Evolutionary conservation across 2,329 filamentous ascomycete species (phyloP), one percentile per base, ranked within the genome.

Genomic region (Whalleya microplaca): DNA sequence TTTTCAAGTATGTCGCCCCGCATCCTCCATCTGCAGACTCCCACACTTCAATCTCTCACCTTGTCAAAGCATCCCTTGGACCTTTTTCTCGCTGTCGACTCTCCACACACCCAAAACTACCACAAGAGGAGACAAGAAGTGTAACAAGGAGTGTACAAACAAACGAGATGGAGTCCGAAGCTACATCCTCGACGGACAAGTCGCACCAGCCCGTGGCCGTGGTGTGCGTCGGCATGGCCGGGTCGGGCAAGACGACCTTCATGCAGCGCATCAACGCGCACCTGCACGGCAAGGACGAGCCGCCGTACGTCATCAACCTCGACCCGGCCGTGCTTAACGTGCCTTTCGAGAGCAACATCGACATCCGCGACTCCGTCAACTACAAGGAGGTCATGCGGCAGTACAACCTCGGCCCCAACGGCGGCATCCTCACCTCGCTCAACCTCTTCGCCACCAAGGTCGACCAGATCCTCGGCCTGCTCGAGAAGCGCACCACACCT

Each of bases 371-470:
- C 76, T 95, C 91, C 21, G 94, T 99, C 73, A 97, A 99, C 83
- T 99, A 99, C 81, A 95, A 96, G 74, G 94, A 99, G 76, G 95
- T 99, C 63, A 99, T 99, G 96, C 96, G 94, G 77, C 93, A 98
- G 77, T 98, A 97, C 76, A 97, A 97, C 71, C 84, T 99, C 0
- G 95, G 95, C 0, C 95, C 95, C 8, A 99, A 99, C 78, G 95
- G 95, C 50, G 96, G 93, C 45, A 99, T 99, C 69, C 79, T 99
- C 65, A 99, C 96, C 1, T 95, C 91, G 10, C 79, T 99, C 47
- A 99, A 99, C 73, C 84, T 99, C 21, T 99, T 99, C 73, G 92
- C 93, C 42, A 99, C 96, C 55, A 99, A 99, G 75, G 92, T 99
- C 60, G 96, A 99, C 69, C 95, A 99, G 76, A 91, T 99, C 52